Evolutionary conservation across 306 rosid genomes (phyloP).

Genomic region (Castanospermum australe): DNA sequence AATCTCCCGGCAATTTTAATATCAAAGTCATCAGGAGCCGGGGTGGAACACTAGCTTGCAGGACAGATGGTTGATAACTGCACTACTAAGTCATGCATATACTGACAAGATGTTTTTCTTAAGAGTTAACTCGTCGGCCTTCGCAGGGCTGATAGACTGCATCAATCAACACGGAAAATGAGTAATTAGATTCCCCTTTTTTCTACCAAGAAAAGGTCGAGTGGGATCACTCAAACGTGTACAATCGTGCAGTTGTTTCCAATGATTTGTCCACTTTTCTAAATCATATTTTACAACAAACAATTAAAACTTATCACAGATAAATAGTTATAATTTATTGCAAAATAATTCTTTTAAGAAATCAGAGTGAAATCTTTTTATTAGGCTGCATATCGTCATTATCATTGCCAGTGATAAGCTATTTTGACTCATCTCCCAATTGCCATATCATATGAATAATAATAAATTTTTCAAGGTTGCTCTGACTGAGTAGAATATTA

Average conservation of each 20-base stretch:
- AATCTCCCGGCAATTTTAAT: background rate
- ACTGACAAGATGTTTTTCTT: constrained; percentile 79
- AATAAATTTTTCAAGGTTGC: background rate
- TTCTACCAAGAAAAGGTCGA: too few species aligned
- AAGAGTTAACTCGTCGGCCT: constrained; percentile 85
- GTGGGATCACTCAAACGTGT: too few species aligned
- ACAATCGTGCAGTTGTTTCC: background rate
- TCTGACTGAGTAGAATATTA: constrained; percentile 20
- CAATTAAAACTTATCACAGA: background rate
- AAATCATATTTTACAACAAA: background rate
- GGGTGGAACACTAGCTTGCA: background rate
- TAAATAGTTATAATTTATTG: background rate
- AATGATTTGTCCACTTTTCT: background rate
- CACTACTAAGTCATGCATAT: constrained; percentile 35
- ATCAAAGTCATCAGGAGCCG: background rate
- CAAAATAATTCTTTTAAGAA: background rate
- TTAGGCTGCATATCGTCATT: background rate
- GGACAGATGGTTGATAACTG: background rate
- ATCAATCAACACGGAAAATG: background rate
- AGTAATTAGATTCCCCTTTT: background rate
- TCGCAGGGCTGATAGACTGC: constrained; percentile 84
- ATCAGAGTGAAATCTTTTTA: background rate
- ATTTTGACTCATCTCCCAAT: background rate
- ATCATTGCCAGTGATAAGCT: background rate
- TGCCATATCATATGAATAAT: background rate